Percentiles rank a stretch among this genome's conserved stretches.
phyloP scores from a whole-genome alignment of 2,329 filamentous ascomycete genomes.

The Fusarium vanettenii region DNA sequence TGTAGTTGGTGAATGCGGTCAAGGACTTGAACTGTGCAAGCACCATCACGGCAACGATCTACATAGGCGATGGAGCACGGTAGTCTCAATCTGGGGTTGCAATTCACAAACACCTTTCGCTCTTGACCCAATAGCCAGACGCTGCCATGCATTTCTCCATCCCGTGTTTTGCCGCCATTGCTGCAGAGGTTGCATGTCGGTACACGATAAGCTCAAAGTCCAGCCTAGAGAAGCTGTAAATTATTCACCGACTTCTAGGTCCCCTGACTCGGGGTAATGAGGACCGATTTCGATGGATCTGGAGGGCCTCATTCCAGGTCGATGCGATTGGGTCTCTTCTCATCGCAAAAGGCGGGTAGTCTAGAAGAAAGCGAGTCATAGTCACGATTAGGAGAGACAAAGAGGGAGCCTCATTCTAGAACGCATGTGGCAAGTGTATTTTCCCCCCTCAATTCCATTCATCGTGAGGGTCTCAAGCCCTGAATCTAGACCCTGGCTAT shows the following conservation, averaged over 20 bases:
- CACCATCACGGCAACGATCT: neutral
- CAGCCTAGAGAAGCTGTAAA: neutral
- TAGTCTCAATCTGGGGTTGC: neutral
- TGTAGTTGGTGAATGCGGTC: neutral
- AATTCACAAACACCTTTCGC: neutral
- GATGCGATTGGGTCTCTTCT: neutral
- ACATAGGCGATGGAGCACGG: neutral
- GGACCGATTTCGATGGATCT: neutral
- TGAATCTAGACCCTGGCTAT: conserved; percentile 14
- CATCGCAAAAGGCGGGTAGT: conserved; percentile 6
- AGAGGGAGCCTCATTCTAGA: conserved; percentile 17
- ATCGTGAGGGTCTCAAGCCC: neutral
- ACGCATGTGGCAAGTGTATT: neutral
- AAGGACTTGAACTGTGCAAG: neutral
- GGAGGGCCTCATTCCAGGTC: neutral
- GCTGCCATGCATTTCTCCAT: neutral
- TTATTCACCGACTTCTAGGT: neutral
- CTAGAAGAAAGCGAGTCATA: conserved; percentile 20
- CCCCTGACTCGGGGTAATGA: neutral
- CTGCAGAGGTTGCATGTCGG: neutral
- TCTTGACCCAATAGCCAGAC: neutral
- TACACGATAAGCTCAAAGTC: neutral
- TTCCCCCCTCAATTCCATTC: neutral
- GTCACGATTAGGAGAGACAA: neutral
- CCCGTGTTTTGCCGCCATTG: neutral